phyloP scores from a whole-genome alignment of 2,329 filamentous ascomycete genomes.

The Sporothrix dimorphospora region DNA sequence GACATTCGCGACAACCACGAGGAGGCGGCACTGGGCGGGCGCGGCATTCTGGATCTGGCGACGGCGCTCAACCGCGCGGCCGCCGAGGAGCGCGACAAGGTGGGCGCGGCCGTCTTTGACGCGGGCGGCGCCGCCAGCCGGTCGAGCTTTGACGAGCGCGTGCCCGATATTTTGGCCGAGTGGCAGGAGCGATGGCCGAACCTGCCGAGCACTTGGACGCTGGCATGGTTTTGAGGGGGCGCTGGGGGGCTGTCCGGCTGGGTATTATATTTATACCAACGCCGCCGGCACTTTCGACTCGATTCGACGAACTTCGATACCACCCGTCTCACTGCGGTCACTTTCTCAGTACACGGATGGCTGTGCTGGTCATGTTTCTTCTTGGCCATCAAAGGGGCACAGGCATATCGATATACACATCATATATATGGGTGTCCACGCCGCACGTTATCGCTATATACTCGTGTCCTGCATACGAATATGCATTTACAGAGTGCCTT shows the following conservation, averaged over 20 bases:
- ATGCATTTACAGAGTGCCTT: not conserved
- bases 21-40: constrained; percentile 86
- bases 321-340: no score
- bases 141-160: constrained; percentile 84
- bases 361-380: no score
- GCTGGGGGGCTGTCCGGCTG: no score
- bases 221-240: constrained; percentile 91
- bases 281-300: no score
- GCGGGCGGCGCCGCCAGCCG: constrained; percentile 68
- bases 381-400: no score
- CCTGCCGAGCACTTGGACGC: constrained; percentile 87
- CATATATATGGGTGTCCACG: not conserved
- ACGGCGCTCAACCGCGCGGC: constrained; percentile 82
- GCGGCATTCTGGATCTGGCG: constrained; percentile 89
- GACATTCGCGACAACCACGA: constrained; percentile 99
- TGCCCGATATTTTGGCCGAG: constrained; percentile 85
- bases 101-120: constrained; percentile 69
- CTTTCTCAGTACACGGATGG: no score
- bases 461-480: not conserved
- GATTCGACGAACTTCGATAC: no score
- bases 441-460: not conserved
- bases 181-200: constrained; percentile 97
- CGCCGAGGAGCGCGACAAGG: constrained; percentile 69
- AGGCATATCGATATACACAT: not conserved
- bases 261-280: not conserved